Evolutionary conservation across 2,329 filamentous ascomycete species (phyloP).

Genomic region (Trichophyton simii): DNA sequence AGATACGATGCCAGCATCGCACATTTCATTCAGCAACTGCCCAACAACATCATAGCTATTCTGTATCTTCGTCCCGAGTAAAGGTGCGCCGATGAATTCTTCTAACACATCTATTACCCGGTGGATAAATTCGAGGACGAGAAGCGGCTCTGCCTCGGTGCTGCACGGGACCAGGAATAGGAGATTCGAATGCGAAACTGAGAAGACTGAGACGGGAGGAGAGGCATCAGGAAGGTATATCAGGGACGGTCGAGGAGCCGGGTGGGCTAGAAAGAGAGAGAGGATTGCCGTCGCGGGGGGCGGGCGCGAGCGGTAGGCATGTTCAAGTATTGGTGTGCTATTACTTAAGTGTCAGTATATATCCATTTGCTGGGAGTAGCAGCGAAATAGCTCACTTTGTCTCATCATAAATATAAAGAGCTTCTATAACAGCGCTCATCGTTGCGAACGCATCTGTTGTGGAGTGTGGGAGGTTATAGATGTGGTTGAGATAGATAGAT

Average conservation of each 20-base stretch:
- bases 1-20: constrained; percentile 76
- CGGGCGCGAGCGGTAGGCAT: constrained; percentile 74
- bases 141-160: constrained; percentile 73
- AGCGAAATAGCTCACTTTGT: constrained; percentile 52
- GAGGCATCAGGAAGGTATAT: constrained; percentile 72
- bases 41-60: constrained; percentile 85
- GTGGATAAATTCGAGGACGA: constrained; percentile 89
- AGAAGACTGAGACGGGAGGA: constrained; percentile 81
- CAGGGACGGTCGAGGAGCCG: constrained; percentile 67
- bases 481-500: neutral
- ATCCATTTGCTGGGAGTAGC: constrained; percentile 1
- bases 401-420: constrained; percentile 94
- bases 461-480: constrained; percentile 13
- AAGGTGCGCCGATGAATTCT: constrained; percentile 80
- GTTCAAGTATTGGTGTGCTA: constrained; percentile 74
- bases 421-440: constrained; percentile 84
- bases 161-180: constrained; percentile 78
- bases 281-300: constrained; percentile 64
- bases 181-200: constrained; percentile 72
- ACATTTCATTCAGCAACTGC: constrained; percentile 89
- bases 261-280: constrained; percentile 74
- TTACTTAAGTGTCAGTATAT: constrained; percentile 13
- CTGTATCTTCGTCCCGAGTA: constrained; percentile 78
- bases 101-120: constrained; percentile 84
- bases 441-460: constrained; percentile 23